Evolutionary conservation across 306 rosid species (phyloP), one percentile per base, ranked within the genome.

Genomic region (Argentina anserina): DNA sequence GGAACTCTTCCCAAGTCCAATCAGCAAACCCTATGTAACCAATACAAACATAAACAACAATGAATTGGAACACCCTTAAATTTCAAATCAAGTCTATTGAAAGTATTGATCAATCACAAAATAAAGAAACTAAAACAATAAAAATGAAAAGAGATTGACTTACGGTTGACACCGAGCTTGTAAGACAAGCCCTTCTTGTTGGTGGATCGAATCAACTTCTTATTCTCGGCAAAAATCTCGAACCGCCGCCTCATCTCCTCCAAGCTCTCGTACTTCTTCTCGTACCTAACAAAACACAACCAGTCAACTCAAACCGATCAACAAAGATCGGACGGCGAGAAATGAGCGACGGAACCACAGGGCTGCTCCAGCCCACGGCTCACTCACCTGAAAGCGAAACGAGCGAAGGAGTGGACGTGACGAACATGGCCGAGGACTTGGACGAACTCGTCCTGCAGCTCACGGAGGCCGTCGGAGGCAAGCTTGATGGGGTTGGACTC

Each of bases 1-100:
- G 69, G 76, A 94, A 94, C 87, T 94, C 97, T 67, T 88, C 95
- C 99, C 99, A 94, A 43, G 91, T 88, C 99, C 91, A 89, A 78
- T 94, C 96, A 77, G 96, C 86, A 78, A 89, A 94, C 18, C 81
- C 98, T 94, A n/a, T n/a, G 84, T 61, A 61, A 2, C 59, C 46
- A 13, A 21, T 3, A 42, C 14, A 74, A 7, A 14, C 43, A 59
- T 18, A 47, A 31, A 6, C 37, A 55, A 20, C 49, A 56, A 77
- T 62, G n/a, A n/a, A n/a, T n/a, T n/a, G n/a, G 6, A 45, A 36
- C 64, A 20, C 63, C 4, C 43, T 61, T 61, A 17, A 17, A 62
- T 33, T 29, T 31, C 25, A 23, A 40, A 58, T 9, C 20, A 66
- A 37, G 2, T 56, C 21, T 17, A 61, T 14, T n/a, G n/a, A n/a